A percentile compares a stretch with the other conserved stretches of the same genome.
phyloP scores from a whole-genome alignment of 164 flowering plant genomes.

The Brasenia schreberi region DNA sequence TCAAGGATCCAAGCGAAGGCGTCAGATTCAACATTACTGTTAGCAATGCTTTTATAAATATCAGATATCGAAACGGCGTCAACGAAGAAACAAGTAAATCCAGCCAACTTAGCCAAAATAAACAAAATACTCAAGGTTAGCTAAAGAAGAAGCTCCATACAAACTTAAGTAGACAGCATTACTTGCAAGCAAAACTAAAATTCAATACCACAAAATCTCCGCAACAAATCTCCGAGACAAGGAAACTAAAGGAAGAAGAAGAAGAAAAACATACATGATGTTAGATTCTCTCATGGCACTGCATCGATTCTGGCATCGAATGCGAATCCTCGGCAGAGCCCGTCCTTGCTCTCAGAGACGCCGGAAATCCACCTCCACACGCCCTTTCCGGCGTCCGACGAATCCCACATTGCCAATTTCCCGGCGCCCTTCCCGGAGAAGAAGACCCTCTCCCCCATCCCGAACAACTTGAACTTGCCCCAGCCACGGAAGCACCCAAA shows the following conservation, averaged over 20 bases:
- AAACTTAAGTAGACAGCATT: too few relatives aligned
- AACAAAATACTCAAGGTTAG: too few relatives aligned
- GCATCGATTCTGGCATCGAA: slow-evolving; percentile 57
- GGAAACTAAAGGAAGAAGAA: neutral
- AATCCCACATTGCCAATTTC: slow-evolving; percentile 73
- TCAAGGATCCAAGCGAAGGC: neutral
- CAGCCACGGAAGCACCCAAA: slow-evolving; percentile 33
- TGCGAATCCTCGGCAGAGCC: slow-evolving; percentile 59
- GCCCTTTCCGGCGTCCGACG: slow-evolving; percentile 19
- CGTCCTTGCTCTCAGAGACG: slow-evolving; percentile 59
- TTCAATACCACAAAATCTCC: neutral
- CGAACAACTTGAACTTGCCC: slow-evolving; percentile 89
- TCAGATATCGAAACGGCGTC: too few relatives aligned
- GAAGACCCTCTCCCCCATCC: slow-evolving; percentile 68
- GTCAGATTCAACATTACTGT: too few relatives aligned
- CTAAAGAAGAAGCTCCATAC: too few relatives aligned
- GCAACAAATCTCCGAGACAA: neutral
- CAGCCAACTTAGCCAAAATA: neutral
- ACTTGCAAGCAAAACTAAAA: neutral
- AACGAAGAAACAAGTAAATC: too few relatives aligned
- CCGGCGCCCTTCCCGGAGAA: slow-evolving; percentile 69
- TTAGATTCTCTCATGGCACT: slow-evolving; percentile 25
- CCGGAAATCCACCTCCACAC: slow-evolving; percentile 84
- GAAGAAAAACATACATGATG: neutral
- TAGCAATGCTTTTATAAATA: too few relatives aligned